These are phyloP conservation scores for Xylaria polymorpha DNA, from an alignment of 2,329 filamentous ascomycete genomes.

Conservation along the genomic window DNA sequence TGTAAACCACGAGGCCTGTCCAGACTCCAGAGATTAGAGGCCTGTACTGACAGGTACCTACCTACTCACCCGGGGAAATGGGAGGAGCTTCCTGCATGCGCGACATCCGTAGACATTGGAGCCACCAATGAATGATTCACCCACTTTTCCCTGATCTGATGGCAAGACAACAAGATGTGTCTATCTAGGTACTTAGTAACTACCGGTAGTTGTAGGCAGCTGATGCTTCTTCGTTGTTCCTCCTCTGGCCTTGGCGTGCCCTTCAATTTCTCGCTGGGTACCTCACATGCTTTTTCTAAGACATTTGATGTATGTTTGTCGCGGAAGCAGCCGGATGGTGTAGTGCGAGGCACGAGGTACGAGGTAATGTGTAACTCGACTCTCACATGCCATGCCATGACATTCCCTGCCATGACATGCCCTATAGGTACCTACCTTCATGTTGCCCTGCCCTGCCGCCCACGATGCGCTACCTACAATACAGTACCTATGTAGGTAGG, in stretches of 20 bases:
- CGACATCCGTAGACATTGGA: constrained; percentile 21
- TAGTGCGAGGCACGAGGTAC: background rate
- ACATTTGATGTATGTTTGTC: background rate
- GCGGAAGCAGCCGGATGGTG: constrained; percentile 12
- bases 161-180: constrained; percentile 10
- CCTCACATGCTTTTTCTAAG: constrained; percentile 1
- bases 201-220: background rate
- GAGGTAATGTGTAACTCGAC: background rate
- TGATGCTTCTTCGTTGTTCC: background rate
- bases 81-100: constrained; percentile 22
- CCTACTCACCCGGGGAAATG: constrained; percentile 20
- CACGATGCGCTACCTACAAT: background rate
- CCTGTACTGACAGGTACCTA: background rate
- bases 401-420: too few species aligned
- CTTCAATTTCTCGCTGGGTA: background rate
- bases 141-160: constrained; percentile 2
- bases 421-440: too few species aligned
- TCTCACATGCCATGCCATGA: background rate
- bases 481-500: too few species aligned
- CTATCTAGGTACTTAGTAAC: too few species aligned
- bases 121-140: background rate
- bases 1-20: constrained; percentile 12
- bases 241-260: background rate
- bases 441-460: too few species aligned
- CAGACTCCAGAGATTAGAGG: constrained; percentile 8